Conservation (phyloP, 225 moss, liverwort and hornwort species). For the Sphagnum contortum region DNA sequence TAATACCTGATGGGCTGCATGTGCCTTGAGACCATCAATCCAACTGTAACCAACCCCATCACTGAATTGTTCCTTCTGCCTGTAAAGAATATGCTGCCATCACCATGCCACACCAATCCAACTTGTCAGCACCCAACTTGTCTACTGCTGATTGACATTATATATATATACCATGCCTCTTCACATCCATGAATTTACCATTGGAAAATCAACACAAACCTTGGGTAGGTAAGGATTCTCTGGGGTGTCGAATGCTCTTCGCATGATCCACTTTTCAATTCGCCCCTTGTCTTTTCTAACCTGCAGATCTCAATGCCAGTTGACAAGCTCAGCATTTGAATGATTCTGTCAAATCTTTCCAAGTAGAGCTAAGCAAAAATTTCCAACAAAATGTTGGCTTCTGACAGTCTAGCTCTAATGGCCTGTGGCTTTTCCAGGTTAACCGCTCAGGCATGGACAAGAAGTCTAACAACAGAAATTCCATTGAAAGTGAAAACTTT, state of each 20-base stretch:
- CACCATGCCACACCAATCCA: not conserved
- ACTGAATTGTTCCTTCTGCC: conserved; percentile 84
- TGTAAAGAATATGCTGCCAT: conserved; percentile 66
- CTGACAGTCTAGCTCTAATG: too few species aligned
- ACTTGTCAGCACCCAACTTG: too few species aligned
- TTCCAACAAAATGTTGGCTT: too few species aligned
- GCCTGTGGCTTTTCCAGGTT: too few species aligned
- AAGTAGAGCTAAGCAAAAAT: too few species aligned
- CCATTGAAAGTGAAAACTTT: not conserved
- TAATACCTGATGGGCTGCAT: conserved; percentile 30
- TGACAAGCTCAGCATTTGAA: too few species aligned
- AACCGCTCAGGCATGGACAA: too few species aligned
- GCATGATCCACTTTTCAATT: conserved; percentile 64
- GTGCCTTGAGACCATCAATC: conserved; percentile 67
- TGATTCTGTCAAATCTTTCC: too few species aligned
- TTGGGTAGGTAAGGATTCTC: conserved; percentile 65
- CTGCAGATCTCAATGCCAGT: conserved; percentile 4
- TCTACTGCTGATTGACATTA: too few species aligned
- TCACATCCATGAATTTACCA: not conserved
- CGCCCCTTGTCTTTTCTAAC: conserved; percentile 52
- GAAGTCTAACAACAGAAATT: too few species aligned
- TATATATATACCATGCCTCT: too few species aligned
- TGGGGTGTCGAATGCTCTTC: conserved; percentile 58
- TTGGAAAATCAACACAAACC: conserved; percentile 13
- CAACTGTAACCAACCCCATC: conserved; percentile 82